phyloP scores from a whole-genome alignment of 1,284 basidiomycete species.

The Apiotrichum porosum region DNA sequence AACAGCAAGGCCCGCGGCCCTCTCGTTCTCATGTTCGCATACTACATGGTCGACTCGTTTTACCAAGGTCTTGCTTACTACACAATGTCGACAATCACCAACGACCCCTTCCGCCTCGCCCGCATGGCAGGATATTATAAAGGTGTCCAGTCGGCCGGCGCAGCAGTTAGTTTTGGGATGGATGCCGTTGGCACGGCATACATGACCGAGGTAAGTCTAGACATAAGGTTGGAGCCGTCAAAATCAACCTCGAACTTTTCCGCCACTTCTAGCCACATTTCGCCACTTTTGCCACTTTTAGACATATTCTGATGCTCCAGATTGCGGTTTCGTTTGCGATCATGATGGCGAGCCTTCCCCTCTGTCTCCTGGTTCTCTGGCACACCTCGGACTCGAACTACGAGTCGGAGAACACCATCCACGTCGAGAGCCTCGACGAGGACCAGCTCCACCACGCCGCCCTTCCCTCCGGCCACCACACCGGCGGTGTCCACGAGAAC shows the following conservation, averaged over 20 bases:
- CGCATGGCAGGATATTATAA: constrained; percentile 48
- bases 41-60: constrained; percentile 44
- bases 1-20: constrained; percentile 3
- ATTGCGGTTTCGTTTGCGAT: constrained; percentile 35
- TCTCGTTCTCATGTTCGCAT: constrained; percentile 17
- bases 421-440: constrained; percentile 31
- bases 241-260: too few relatives aligned
- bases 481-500: neutral
- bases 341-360: constrained; percentile 34
- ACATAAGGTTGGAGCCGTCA: too few relatives aligned
- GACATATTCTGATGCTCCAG: too few relatives aligned
- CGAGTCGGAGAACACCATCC: constrained; percentile 21
- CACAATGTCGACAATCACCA: constrained; percentile 29
- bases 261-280: too few relatives aligned
- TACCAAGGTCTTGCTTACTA: constrained; percentile 48
- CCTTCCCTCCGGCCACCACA: constrained; percentile 31
- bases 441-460: constrained; percentile 21
- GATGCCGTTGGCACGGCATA: constrained; percentile 49
- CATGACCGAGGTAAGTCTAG: too few relatives aligned
- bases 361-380: constrained; percentile 29
- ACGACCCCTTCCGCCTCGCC: constrained; percentile 41
- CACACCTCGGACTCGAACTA: constrained; percentile 31
- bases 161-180: constrained; percentile 53
- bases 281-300: too few relatives aligned
- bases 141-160: constrained; percentile 45